phyloP scores from a whole-genome alignment of 805 yeast species.

The Candida koratica region DNA sequence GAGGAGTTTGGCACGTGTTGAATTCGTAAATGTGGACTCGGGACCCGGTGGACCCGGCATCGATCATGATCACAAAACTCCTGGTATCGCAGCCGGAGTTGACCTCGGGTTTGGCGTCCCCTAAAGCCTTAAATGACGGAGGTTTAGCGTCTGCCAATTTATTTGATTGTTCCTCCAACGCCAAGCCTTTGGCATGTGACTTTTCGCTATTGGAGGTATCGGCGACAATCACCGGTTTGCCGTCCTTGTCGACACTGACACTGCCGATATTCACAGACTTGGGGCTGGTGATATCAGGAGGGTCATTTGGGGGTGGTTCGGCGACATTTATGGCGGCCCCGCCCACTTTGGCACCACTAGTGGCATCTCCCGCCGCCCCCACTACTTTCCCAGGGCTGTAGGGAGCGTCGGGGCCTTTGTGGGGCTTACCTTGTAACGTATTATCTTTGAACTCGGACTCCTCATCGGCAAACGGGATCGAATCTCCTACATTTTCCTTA shows the following conservation, averaged over 20 bases:
- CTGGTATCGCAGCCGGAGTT: conserved; percentile 29
- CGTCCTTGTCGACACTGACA: conserved; percentile 12
- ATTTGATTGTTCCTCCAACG: conserved; percentile 9
- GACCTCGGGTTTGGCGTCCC: not conserved
- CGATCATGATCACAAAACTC: conserved; percentile 87
- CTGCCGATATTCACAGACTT: conserved; percentile 9
- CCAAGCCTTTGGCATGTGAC: conserved; percentile 11
- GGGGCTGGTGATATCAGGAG: not conserved
- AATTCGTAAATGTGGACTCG: conserved; percentile 92
- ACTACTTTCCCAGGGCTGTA: conserved; percentile 20
- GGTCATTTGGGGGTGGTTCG: not conserved
- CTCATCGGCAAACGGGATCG: conserved; percentile 19
- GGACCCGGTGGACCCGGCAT: conserved; percentile 97
- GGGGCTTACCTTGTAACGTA: conserved; percentile 32
- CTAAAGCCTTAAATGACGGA: not conserved
- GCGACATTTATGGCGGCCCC: not conserved
- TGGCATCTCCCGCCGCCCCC: conserved; percentile 7
- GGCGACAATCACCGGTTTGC: conserved; percentile 21
- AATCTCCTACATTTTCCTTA: conserved; percentile 22
- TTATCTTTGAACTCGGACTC: conserved; percentile 17
- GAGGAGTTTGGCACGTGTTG: conserved; percentile 82
- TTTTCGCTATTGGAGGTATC: conserved; percentile 22
- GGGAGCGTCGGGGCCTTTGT: conserved; percentile 35
- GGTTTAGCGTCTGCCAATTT: not conserved
- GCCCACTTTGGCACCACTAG: not conserved